phyloP scores from a whole-genome alignment of 2,329 filamentous ascomycete species.

The Pyrenophora teres region DNA sequence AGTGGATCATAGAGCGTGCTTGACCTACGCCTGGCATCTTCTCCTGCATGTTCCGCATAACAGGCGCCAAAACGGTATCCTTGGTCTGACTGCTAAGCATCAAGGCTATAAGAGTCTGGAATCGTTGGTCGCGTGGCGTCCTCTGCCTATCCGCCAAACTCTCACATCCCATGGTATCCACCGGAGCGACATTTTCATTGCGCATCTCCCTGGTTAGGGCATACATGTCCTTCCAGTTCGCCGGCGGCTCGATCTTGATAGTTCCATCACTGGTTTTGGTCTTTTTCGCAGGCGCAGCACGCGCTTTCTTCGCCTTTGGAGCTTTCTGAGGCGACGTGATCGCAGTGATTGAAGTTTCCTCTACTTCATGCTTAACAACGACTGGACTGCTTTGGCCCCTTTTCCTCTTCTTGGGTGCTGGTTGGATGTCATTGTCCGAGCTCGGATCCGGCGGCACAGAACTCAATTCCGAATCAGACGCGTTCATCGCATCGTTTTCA shows the following conservation, averaged over 20 bases:
- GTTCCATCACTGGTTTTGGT: slow-evolving; percentile 33
- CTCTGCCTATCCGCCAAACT: slow-evolving; percentile 64
- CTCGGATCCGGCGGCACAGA: slow-evolving; percentile 33
- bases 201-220: slow-evolving; percentile 76
- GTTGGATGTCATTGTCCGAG: slow-evolving; percentile 28
- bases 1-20: not conserved
- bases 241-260: slow-evolving; percentile 64
- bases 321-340: slow-evolving; percentile 33
- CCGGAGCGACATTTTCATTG: slow-evolving; percentile 73
- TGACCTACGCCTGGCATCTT: slow-evolving; percentile 63
- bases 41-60: slow-evolving; percentile 77
- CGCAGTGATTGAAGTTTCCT: slow-evolving; percentile 24
- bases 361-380: slow-evolving; percentile 40
- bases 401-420: slow-evolving; percentile 53
- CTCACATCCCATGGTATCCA: slow-evolving; percentile 98
- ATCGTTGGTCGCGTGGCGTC: slow-evolving; percentile 65
- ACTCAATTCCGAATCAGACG: slow-evolving; percentile 41
- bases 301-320: slow-evolving; percentile 40
- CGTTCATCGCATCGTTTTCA: slow-evolving; percentile 7
- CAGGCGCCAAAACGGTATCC: slow-evolving; percentile 84
- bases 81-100: slow-evolving; percentile 95
- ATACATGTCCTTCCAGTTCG: slow-evolving; percentile 86
- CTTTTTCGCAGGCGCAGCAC: slow-evolving; percentile 46
- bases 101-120: slow-evolving; percentile 83
- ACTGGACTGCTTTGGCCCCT: slow-evolving; percentile 43